Percentiles rank a stretch among this genome's conserved stretches.
Evolutionary conservation across 768 basidiomycete species (phyloP).

Genomic region (Trametes cingulata): DNA sequence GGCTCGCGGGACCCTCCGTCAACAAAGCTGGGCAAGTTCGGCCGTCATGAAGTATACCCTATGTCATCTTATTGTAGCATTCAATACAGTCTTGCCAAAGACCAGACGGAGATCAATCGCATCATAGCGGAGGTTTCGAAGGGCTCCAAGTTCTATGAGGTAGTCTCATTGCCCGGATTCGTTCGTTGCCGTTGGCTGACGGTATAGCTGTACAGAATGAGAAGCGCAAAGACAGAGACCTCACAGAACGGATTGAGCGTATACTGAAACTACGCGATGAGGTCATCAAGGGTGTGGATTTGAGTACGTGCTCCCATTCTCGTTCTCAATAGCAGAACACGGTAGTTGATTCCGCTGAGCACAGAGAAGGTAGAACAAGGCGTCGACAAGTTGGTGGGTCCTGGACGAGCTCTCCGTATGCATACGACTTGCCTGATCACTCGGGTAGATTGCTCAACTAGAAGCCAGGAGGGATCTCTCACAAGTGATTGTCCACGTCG

Average conservation of each 20-base stretch:
- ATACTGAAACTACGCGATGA: constrained; percentile 69
- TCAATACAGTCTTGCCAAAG: constrained; percentile 55
- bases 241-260: constrained; percentile 73
- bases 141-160: constrained; percentile 92
- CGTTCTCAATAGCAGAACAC: not conserved
- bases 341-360: not conserved
- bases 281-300: constrained; percentile 52
- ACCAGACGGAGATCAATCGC: constrained; percentile 82
- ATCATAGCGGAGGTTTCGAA: constrained; percentile 90
- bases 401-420: not conserved
- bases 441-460: constrained; percentile 60
- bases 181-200: not conserved
- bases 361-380: constrained; percentile 57
- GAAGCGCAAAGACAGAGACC: constrained; percentile 83
- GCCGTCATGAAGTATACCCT: not conserved
- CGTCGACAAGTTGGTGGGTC: constrained; percentile 70
- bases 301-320: constrained; percentile 41
- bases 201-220: constrained; percentile 61
- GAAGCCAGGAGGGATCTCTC: constrained; percentile 77
- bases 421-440: not conserved
- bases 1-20: constrained; percentile 86
- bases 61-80: not conserved
- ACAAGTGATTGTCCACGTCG: constrained; percentile 89
- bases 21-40: constrained; percentile 80
- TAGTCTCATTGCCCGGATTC: constrained; percentile 28